Conservation (phyloP, 192 early-diverging fungal species). For the Phycomyces blakesleeanus region DNA sequence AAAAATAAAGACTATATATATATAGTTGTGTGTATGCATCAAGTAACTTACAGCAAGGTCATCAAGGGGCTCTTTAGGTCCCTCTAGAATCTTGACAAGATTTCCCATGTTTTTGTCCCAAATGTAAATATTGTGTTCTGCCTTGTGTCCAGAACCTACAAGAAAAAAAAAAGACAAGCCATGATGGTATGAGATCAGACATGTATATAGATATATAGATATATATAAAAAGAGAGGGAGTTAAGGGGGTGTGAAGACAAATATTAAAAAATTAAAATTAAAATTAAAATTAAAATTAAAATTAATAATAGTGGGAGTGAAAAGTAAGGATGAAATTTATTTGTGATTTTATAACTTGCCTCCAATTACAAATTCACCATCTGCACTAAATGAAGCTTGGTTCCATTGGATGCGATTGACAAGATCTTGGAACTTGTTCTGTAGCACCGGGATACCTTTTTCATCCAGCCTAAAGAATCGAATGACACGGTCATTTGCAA, state of each 20-base stretch:
- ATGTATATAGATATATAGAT: too few species aligned
- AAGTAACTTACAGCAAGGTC: conserved; percentile 63
- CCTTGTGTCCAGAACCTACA: conserved; percentile 72
- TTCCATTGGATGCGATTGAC: conserved; percentile 91
- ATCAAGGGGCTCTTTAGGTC: conserved; percentile 77
- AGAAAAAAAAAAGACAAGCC: not conserved
- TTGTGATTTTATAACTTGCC: conserved; percentile 45
- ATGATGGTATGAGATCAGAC: too few species aligned
- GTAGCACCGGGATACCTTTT: conserved; percentile 40
- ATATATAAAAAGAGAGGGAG: too few species aligned
- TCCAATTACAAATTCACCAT: conserved; percentile 89
- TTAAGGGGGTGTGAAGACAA: too few species aligned
- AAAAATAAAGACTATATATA: too few species aligned
- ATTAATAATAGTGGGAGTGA: too few species aligned
- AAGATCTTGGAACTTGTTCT: conserved; percentile 81
- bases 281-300: too few species aligned
- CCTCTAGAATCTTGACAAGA: conserved; percentile 88
- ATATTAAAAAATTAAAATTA: too few species aligned
- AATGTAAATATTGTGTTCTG: conserved; percentile 92
- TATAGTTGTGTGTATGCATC: not conserved
- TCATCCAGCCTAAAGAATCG: conserved; percentile 59
- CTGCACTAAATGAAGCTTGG: conserved; percentile 80
- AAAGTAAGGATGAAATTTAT: too few species aligned
- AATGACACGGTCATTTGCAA: conserved; percentile 75
- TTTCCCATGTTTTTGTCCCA: conserved; percentile 84